phyloP scores from a whole-genome alignment of 2,329 filamentous ascomycete genomes.

The Massarina eburnea region DNA sequence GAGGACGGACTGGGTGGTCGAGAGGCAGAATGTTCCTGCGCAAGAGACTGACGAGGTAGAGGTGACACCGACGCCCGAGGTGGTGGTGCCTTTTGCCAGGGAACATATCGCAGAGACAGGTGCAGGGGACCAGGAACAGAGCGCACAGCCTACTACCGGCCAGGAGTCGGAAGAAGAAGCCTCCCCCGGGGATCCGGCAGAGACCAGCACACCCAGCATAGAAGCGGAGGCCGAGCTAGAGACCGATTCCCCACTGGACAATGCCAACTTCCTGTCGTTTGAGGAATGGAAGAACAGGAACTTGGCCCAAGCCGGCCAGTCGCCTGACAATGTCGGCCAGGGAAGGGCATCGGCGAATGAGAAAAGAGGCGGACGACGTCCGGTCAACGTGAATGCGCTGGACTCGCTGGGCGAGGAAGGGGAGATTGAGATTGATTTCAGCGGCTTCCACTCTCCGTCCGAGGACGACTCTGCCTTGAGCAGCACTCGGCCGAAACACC shows the following conservation, averaged over 20 bases:
- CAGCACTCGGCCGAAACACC: slow-evolving; percentile 15
- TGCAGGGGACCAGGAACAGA: slow-evolving; percentile 7
- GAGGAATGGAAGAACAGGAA: slow-evolving; percentile 98
- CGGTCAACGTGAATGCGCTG: slow-evolving; percentile 64
- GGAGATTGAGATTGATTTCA: slow-evolving; percentile 78
- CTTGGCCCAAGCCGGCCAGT: slow-evolving; percentile 81
- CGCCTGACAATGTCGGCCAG: slow-evolving; percentile 65
- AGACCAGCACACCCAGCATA: slow-evolving; percentile 15
- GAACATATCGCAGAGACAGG: slow-evolving; percentile 10
- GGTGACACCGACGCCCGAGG: slow-evolving; percentile 13
- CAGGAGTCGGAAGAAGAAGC: slow-evolving; percentile 8
- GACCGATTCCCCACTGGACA: slow-evolving; percentile 67
- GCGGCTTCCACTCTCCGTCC: slow-evolving; percentile 57
- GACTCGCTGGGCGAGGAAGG: slow-evolving; percentile 83
- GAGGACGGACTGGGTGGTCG: slow-evolving; percentile 58
- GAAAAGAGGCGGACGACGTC: slow-evolving; percentile 53
- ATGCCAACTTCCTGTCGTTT: slow-evolving; percentile 88
- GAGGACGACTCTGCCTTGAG: slow-evolving; percentile 21
- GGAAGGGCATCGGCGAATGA: slow-evolving; percentile 50
- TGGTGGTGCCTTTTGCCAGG: slow-evolving; percentile 10
- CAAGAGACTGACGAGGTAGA: slow-evolving; percentile 15
- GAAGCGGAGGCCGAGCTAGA: slow-evolving; percentile 57
- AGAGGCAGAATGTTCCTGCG: slow-evolving; percentile 14
- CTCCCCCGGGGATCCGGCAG: slow-evolving; percentile 6
- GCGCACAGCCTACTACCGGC: slow-evolving; percentile 4